A percentile compares a stretch with the other conserved stretches of the same genome.
Evolutionary conservation across 148 eudicot genomes (phyloP).

Genomic region (Arctostaphylos glauca): DNA sequence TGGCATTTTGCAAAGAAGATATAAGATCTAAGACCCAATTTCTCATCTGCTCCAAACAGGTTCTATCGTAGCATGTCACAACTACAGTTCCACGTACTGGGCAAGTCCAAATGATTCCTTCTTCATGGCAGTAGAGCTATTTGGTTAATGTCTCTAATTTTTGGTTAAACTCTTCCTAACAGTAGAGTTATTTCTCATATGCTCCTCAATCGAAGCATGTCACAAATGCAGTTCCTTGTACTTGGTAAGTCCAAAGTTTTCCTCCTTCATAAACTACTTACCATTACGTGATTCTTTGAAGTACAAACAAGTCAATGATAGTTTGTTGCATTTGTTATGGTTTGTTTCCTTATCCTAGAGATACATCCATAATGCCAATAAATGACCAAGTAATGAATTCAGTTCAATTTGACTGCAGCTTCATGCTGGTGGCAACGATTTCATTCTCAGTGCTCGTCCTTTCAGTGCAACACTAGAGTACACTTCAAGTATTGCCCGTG

Average conservation of each 20-base stretch:
- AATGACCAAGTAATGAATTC: slow-evolving; percentile 1
- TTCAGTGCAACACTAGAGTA: slow-evolving; percentile 47
- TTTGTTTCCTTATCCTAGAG: not conserved
- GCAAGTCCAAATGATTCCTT: too few relatives aligned
- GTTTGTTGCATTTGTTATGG: not conserved
- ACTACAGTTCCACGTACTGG: too few relatives aligned
- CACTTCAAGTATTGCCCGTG: not conserved
- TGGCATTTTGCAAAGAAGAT: not conserved
- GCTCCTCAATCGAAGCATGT: too few relatives aligned
- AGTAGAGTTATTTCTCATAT: too few relatives aligned
- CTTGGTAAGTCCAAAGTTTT: not conserved
- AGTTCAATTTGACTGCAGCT: slow-evolving; percentile 34
- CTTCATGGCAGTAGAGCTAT: too few relatives aligned
- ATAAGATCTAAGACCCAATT: not conserved
- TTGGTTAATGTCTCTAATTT: too few relatives aligned
- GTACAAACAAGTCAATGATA: not conserved
- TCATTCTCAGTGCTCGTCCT: slow-evolving; percentile 31
- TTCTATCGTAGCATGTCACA: not conserved
- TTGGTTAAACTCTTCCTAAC: too few relatives aligned
- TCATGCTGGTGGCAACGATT: slow-evolving; percentile 33
- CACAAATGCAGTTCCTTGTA: not conserved
- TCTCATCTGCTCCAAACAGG: not conserved
- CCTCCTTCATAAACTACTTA: not conserved
- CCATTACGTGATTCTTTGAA: not conserved
- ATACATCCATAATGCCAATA: not conserved